These are phyloP conservation scores for Cynanchum wilfordii DNA, from an alignment of 257 asterid species.

Conservation along the genomic window DNA sequence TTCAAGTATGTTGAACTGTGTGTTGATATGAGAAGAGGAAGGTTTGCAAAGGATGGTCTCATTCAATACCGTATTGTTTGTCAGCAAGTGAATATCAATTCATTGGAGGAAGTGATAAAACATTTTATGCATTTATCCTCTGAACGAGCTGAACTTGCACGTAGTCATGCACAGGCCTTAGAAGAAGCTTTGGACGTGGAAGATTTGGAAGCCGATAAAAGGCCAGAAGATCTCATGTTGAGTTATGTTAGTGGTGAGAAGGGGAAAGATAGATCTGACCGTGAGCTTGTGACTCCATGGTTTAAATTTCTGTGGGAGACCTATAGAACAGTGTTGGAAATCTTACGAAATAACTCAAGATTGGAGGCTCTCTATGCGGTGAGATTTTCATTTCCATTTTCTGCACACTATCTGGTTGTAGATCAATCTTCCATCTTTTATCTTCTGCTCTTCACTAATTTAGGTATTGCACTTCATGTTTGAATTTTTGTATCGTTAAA, in stretches of 20 bases:
- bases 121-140: constrained; percentile 93
- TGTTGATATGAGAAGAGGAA: constrained; percentile 94
- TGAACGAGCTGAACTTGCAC: constrained; percentile 86
- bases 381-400: constrained; percentile 13
- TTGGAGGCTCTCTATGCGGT: constrained; percentile 74
- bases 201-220: constrained; percentile 86
- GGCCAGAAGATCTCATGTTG: constrained; percentile 94
- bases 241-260: constrained; percentile 97
- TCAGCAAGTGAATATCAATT: constrained; percentile 83
- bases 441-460: neutral
- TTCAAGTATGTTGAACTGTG: constrained; percentile 89
- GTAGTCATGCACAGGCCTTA: constrained; percentile 70
- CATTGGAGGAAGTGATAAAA: constrained; percentile 91
- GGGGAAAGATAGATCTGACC: constrained; percentile 91
- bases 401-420: neutral
- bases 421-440: neutral
- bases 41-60: constrained; percentile 95
- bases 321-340: constrained; percentile 72
- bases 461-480: neutral
- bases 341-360: constrained; percentile 69
- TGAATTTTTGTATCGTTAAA: neutral
- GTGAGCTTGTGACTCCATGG: constrained; percentile 88
- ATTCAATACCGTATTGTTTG: constrained; percentile 90
- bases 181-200: constrained; percentile 91
- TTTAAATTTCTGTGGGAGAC: constrained; percentile 90